A percentile compares a stretch with the other conserved stretches of the same genome.
Evolutionary conservation across 2,329 filamentous ascomycete species (phyloP).

Genomic region (Fusarium subglutinans): DNA sequence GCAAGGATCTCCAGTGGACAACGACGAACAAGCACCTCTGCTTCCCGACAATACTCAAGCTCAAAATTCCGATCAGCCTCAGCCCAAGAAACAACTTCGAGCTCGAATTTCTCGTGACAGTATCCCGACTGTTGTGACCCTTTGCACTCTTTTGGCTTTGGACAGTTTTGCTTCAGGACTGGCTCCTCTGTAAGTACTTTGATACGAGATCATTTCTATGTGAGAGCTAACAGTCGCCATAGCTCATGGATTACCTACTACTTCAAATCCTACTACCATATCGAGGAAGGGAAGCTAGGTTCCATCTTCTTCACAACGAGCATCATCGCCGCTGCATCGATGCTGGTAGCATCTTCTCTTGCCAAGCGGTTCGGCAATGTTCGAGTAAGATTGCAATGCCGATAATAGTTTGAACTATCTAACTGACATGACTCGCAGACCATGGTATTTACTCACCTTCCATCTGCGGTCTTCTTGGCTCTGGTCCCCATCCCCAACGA

Average conservation of each 20-base stretch:
- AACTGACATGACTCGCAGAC: constrained; percentile 54
- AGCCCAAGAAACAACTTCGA: constrained; percentile 49
- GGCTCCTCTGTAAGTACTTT: constrained; percentile 63
- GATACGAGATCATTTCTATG: constrained; percentile 20
- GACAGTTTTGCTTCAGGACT: constrained; percentile 78
- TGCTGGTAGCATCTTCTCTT: constrained; percentile 62
- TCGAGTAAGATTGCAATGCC: constrained; percentile 57
- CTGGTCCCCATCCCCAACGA: constrained; percentile 67
- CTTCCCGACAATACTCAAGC: constrained; percentile 1
- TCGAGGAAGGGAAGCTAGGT: constrained; percentile 61
- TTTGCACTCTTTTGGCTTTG: constrained; percentile 74
- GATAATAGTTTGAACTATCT: rapidly evolving
- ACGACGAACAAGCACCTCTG: constrained; percentile 42
- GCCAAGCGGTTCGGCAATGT: constrained; percentile 69
- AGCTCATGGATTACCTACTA: constrained; percentile 68
- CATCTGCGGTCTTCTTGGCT: constrained; percentile 71
- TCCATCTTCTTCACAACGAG: constrained; percentile 64
- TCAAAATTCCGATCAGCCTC: background rate
- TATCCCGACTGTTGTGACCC: constrained; percentile 62
- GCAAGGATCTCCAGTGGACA: background rate
- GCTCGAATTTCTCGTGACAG: constrained; percentile 67
- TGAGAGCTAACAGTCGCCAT: constrained; percentile 40
- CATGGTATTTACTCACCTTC: constrained; percentile 80
- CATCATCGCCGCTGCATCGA: constrained; percentile 61
- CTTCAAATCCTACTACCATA: constrained; percentile 59